Evolutionary conservation across 352 stramenopile genomes (phyloP).

Genomic region (Phytophthora cajani): DNA sequence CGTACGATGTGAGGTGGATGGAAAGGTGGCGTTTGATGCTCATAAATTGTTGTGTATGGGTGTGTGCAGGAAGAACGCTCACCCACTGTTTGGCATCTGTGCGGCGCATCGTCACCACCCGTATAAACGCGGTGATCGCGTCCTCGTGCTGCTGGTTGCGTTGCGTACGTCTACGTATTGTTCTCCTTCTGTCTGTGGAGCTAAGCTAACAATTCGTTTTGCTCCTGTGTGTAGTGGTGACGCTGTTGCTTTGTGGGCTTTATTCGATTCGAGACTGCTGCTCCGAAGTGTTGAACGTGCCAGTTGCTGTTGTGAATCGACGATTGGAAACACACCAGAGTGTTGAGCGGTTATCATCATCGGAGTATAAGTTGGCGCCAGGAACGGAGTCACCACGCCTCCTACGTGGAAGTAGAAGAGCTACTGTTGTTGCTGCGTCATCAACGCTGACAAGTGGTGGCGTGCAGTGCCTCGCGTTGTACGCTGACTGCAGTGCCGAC

Average conservation of each 20-base stretch:
- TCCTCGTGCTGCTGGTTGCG: slow-evolving; percentile 54
- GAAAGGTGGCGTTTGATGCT: slow-evolving; percentile 4
- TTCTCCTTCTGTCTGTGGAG: neutral
- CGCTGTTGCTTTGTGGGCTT: slow-evolving; percentile 46
- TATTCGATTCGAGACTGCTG: slow-evolving; percentile 59
- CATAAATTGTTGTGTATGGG: neutral
- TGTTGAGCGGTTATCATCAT: neutral
- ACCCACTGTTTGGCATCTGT: slow-evolving; percentile 53
- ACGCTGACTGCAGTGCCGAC: slow-evolving; percentile 27
- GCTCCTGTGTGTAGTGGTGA: slow-evolving; percentile 42
- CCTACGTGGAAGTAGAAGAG: slow-evolving; percentile 24
- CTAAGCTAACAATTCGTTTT: slow-evolving; percentile 5
- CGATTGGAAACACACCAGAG: slow-evolving; percentile 10
- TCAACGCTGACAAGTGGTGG: neutral
- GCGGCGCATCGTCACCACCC: slow-evolving; percentile 58
- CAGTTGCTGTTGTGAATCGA: slow-evolving; percentile 26
- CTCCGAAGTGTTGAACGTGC: slow-evolving; percentile 28
- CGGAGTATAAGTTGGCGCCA: neutral
- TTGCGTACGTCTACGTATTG: slow-evolving; percentile 43
- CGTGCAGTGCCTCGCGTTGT: slow-evolving; percentile 33
- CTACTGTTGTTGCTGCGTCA: neutral
- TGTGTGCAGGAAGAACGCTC: slow-evolving; percentile 59
- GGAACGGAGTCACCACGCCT: neutral
- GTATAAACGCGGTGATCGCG: slow-evolving; percentile 56
- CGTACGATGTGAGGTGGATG: slow-evolving; percentile 4